Percentiles rank a stretch among this genome's conserved stretches.
Evolutionary conservation across 176 grass and related monocot species (phyloP).

Genomic region (Cenchrus purpureus): DNA sequence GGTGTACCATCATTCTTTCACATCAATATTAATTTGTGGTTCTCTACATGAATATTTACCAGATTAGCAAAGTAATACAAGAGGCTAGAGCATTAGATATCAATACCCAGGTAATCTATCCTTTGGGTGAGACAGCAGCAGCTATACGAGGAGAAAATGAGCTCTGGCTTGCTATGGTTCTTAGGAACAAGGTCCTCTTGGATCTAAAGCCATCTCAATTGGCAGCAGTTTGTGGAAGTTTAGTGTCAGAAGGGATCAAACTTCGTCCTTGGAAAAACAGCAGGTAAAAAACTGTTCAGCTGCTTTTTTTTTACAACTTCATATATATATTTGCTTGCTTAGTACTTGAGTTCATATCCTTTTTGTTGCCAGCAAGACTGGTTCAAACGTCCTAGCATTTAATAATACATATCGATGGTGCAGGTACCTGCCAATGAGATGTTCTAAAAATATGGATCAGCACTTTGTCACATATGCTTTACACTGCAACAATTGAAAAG

Average conservation of each 20-base stretch:
- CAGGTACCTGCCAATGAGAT: not conserved
- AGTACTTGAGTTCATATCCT: conserved; percentile 21
- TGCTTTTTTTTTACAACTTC: conserved; percentile 8
- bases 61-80: conserved; percentile 98
- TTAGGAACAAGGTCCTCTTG: conserved; percentile 89
- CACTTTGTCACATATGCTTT: conserved; percentile 35
- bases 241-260: conserved; percentile 98
- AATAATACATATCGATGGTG: conserved; percentile 17
- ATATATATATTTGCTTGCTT: conserved; percentile 12
- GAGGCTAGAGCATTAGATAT: conserved; percentile 93
- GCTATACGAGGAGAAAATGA: conserved; percentile 96
- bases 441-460: conserved; percentile 9
- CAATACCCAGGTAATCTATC: conserved; percentile 86
- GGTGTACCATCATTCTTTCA: too few species aligned
- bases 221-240: conserved; percentile 94
- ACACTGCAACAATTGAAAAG: not conserved
- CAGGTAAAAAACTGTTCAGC: conserved; percentile 54
- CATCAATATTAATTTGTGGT: conserved; percentile 29
- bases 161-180: conserved; percentile 91
- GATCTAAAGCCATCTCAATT: conserved; percentile 92
- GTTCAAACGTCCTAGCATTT: conserved; percentile 18
- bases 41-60: conserved; percentile 37
- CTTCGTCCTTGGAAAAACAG: conserved; percentile 88
- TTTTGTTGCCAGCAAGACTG: conserved; percentile 12
- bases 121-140: conserved; percentile 93